Percentiles rank a stretch among this genome's conserved stretches.
phyloP scores from a whole-genome alignment of 2,329 filamentous ascomycete species.

The Thyridium curvatum region DNA sequence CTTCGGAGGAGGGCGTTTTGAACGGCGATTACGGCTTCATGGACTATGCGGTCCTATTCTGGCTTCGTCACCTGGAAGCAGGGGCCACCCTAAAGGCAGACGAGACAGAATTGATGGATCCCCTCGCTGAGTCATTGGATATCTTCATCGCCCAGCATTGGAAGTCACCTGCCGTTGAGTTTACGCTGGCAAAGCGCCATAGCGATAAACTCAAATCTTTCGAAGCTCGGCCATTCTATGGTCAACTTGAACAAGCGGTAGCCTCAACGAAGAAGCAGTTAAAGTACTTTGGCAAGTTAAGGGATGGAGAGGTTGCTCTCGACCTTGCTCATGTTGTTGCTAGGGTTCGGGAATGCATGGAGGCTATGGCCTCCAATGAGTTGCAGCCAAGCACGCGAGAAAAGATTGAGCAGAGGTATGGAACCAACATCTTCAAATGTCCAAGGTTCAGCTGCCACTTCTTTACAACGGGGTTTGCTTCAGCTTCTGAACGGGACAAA shows the following conservation, averaged over 20 bases:
- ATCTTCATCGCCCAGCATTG: too few species aligned
- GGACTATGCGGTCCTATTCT: too few species aligned
- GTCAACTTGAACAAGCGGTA: too few species aligned
- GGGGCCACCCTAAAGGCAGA: too few species aligned
- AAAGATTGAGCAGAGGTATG: constrained; percentile 19
- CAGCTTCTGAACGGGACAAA: constrained; percentile 17
- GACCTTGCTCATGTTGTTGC: constrained; percentile 4
- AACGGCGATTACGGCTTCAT: too few species aligned
- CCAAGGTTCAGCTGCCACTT: constrained; percentile 27
- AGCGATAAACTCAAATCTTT: neutral
- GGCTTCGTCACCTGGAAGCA: too few species aligned
- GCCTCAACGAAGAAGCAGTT: neutral
- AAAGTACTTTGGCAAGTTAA: constrained; percentile 5
- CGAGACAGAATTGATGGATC: too few species aligned
- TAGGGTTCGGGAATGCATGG: constrained; percentile 6
- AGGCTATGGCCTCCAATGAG: too few species aligned
- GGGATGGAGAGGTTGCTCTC: neutral
- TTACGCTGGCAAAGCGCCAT: neutral
- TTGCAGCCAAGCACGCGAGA: too few species aligned
- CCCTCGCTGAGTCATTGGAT: too few species aligned
- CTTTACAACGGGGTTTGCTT: constrained; percentile 31
- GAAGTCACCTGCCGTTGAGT: too few species aligned
- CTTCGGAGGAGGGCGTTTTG: constrained; percentile 1
- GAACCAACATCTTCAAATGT: constrained; percentile 28
- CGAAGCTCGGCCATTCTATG: too few species aligned